These are phyloP conservation scores for Phlyctochytrium arcticum DNA, from an alignment of 192 early-diverging fungal species.

Conservation along the genomic window DNA sequence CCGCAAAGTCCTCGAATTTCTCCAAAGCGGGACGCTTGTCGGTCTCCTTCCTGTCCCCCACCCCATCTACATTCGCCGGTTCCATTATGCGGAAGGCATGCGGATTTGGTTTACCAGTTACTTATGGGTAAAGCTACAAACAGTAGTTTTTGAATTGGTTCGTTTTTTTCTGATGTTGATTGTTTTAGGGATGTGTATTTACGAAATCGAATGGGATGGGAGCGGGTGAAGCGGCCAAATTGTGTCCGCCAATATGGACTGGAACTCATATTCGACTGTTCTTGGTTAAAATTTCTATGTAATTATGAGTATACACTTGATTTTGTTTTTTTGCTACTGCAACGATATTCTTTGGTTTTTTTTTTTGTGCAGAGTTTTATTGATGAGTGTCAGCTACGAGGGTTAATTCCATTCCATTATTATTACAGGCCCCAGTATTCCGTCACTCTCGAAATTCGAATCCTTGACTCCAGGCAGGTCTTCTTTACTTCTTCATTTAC, in stretches of 20 bases:
- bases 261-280: constrained; percentile 11
- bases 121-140: constrained; percentile 32
- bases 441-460: too few relatives aligned
- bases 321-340: too few relatives aligned
- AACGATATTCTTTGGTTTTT: too few relatives aligned
- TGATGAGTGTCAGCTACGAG: too few relatives aligned
- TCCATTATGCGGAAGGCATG: constrained; percentile 31
- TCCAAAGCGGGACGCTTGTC: constrained; percentile 46
- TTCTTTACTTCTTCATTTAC: too few relatives aligned
- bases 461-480: too few relatives aligned
- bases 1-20: constrained; percentile 51
- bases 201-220: constrained; percentile 29
- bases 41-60: constrained; percentile 48
- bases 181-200: constrained; percentile 30
- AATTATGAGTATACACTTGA: too few relatives aligned
- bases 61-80: constrained; percentile 38
- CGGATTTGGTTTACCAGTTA: constrained; percentile 44
- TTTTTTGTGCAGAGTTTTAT: too few relatives aligned
- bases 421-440: too few relatives aligned
- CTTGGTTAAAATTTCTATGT: background rate
- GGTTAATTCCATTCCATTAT: too few relatives aligned
- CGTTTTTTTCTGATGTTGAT: background rate
- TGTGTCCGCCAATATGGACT: constrained; percentile 44
- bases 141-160: background rate
- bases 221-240: constrained; percentile 32